Evolutionary conservation across 2,329 filamentous ascomycete genomes (phyloP), one percentile per base, ranked within the genome.

Genomic region (Penicillium janthinellum): DNA sequence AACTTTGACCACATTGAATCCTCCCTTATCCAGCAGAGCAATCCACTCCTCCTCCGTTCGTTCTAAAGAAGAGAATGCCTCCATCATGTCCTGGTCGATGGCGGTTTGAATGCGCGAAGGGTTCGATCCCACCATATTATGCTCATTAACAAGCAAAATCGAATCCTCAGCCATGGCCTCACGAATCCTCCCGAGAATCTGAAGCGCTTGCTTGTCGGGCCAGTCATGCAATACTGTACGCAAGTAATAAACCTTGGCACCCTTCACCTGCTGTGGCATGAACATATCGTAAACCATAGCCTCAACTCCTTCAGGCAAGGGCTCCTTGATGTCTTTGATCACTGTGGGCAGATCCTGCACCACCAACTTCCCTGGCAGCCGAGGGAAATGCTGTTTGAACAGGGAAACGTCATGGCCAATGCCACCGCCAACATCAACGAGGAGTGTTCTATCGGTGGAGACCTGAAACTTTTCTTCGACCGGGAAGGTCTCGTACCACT

Each of bases 341-440:
- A 74, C 72, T 22, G 70, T 64, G 1, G 75, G 74, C 0, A 74
- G 68, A 56, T 78, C 77, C 55, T 78, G 74, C 17, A 78, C 62
- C 1, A 78, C 65, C 1, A 78, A 66, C 7, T 69, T 63, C 0
- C 69, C 63, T 3, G 66, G 67, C 3, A 72, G 42, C 0, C 70
- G 61, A 0, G 76, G 75, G 34, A 71, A 69, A 3, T 52, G 56
- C 11, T 66, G 56, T 8, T 70, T 62, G n/a, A 79, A 65, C 5
- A 56, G 63, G 1, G 58, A 59, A 17, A 75, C 38, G 56, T 78
- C 75, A 17, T 75, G 64, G 8, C 75, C 77, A 14, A 66, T 64
- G 52, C 72, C 72, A 10, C 77, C 77, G 6, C 75, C 77, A n/a
- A 79, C 63, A 51, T 79, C 76, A 22, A 79, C 72, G 7, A 79